Conservation (phyloP, 352 stramenopile genomes). For the Phytophthora palmivora region DNA sequence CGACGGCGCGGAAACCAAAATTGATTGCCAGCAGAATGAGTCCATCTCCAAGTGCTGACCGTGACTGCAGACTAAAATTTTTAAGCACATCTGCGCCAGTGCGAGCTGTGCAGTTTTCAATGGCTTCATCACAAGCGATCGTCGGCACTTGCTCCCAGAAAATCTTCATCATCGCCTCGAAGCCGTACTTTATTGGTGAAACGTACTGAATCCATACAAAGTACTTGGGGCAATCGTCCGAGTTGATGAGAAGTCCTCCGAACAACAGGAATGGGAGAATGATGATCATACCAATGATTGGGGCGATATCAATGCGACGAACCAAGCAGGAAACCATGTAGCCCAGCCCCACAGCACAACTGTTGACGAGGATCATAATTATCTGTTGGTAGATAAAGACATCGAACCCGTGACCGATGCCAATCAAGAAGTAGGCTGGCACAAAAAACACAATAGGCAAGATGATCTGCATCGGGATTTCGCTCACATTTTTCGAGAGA, state of each 20-base stretch:
- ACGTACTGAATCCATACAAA: conserved; percentile 57
- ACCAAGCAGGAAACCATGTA: conserved; percentile 52
- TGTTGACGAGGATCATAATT: conserved; percentile 48
- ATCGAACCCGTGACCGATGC: conserved; percentile 42
- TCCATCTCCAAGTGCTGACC: conserved; percentile 17
- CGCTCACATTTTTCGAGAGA: conserved; percentile 58
- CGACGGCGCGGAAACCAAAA: conserved; percentile 34
- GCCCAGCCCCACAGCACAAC: conserved; percentile 41
- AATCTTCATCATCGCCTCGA: conserved; percentile 56
- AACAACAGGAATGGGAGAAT: conserved; percentile 57
- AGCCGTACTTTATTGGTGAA: conserved; percentile 58
- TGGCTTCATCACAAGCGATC: conserved; percentile 42
- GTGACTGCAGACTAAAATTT: conserved; percentile 35
- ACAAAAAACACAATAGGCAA: conserved; percentile 51
- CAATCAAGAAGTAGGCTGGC: conserved; percentile 49
- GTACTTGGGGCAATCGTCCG: conserved; percentile 47
- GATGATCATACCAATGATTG: conserved; percentile 42
- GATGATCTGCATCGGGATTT: conserved; percentile 55
- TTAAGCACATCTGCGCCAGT: conserved; percentile 42
- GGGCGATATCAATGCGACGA: conserved; percentile 40
- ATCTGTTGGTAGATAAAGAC: conserved; percentile 48
- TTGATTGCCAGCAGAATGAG: conserved; percentile 38
- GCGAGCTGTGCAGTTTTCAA: conserved; percentile 35
- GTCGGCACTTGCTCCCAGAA: conserved; percentile 45
- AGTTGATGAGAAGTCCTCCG: conserved; percentile 50